Conservation (phyloP, 352 stramenopile genomes). For the Aphanomyces cochlioides region DNA sequence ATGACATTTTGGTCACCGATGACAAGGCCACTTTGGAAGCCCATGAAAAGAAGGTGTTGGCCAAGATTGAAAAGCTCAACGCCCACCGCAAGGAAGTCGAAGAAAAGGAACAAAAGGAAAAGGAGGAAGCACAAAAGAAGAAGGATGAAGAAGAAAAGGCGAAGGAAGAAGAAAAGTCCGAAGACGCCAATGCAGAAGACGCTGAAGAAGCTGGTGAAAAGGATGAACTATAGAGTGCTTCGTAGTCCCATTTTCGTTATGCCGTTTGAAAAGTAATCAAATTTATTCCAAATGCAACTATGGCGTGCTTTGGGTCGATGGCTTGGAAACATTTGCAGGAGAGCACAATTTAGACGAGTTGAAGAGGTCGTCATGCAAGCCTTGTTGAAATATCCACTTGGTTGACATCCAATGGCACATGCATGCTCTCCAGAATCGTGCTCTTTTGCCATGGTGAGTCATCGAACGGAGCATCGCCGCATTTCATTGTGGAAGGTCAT, state of each 20-base stretch:
- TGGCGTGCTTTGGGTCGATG: no score
- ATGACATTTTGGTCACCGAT: conserved; percentile 99
- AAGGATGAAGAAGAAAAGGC: conserved; percentile 63
- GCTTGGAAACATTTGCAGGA: no score
- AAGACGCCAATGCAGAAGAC: conserved; percentile 36
- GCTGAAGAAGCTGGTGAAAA: conserved; percentile 33
- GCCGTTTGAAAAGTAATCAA: conserved; percentile 25
- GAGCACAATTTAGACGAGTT: no score
- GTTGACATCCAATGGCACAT: no score
- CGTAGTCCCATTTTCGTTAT: background rate
- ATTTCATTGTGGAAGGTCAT: no score
- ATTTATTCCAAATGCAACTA: conserved; percentile 9
- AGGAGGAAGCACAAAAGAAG: conserved; percentile 66
- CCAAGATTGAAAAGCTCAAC: conserved; percentile 77
- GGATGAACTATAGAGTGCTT: conserved; percentile 30
- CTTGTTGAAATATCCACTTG: no score
- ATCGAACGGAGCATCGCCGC: no score
- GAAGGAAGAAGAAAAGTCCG: conserved; percentile 49
- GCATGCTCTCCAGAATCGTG: no score
- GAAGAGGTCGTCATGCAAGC: no score
- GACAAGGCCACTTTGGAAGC: conserved; percentile 94
- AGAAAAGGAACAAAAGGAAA: conserved; percentile 61
- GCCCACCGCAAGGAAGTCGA: conserved; percentile 76
- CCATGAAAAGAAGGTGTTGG: conserved; percentile 93
- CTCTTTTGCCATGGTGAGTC: no score